Base-by-base conservation (phyloP, 768 basidiomycete species). In the Glaciozyma martinii region DNA sequence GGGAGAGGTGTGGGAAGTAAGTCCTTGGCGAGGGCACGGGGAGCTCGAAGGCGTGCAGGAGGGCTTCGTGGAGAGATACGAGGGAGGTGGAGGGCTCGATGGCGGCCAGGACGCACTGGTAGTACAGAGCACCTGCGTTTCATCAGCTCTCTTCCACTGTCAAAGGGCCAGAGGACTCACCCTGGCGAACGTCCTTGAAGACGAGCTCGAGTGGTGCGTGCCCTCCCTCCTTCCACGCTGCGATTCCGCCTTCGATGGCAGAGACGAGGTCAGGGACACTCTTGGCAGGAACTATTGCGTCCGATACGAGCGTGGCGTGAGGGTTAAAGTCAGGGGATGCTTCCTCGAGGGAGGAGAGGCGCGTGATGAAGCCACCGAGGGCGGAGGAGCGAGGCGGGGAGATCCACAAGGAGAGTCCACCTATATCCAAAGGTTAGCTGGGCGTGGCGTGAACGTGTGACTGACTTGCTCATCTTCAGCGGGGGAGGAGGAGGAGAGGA, bases 1-100 rank as follows among this genome's bases (percentile, higher is more conserved):
- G 60, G 29, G 60, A 61, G 43, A 61, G 60, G 54, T 61, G 60
- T 4, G 60, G 60, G 53, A 61, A 61, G 60, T 61, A 61, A 16
- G 60, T 43, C 4, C 32, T 32, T 19, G 60, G 53, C 5, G 55
- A 56, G 8, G 60, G 60, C 42, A 54, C 33, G 10, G 60, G 30
- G n/a, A 61, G 43, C 53, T 15, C 12, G 44, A 61, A 61, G 8
- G 43, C 30, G 15, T 18, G 1, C n/a, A 61, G 53, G 53, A 61
- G 43, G 1, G 52, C 23, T 21, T 55, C 42, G 53, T 61, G 60
- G 3, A 61, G 53, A 19, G 60, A 21, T 23, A 56, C 16, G 25
- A 61, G 53, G 13, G 60, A 23, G 13, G 42, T 12, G 30, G 27
- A 15, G 21, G 42, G 53, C 21, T 25, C 19, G 30, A 61, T 43